Percentiles rank a stretch among this genome's conserved stretches.
phyloP scores from a whole-genome alignment of 1,284 basidiomycete genomes.

The Puccinia horiana region DNA sequence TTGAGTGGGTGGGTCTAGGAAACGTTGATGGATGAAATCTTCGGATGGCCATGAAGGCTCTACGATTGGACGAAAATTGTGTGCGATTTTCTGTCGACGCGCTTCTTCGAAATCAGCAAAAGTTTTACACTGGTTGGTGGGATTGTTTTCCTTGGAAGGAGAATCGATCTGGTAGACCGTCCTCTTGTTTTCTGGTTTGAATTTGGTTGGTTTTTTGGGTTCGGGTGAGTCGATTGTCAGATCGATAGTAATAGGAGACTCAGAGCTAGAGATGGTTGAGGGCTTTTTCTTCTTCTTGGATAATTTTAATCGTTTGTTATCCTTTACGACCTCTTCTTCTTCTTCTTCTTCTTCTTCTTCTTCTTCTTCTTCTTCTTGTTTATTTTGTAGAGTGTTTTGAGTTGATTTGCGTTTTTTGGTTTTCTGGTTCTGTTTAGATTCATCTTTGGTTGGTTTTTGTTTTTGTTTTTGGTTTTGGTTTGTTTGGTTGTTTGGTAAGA shows the following conservation, averaged over 20 bases:
- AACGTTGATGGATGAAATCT: neutral
- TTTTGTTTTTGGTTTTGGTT: neutral
- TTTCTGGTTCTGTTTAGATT: neutral
- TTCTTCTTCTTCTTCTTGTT: neutral
- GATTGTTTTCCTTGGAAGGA: neutral
- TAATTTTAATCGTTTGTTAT: no score
- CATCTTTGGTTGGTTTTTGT: neutral
- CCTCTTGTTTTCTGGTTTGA: neutral
- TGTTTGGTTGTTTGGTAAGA: neutral
- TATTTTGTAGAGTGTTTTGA: neutral
- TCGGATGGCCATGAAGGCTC: slow-evolving; percentile 8
- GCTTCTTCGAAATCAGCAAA: slow-evolving; percentile 20
- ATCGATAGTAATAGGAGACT: neutral
- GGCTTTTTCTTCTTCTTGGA: neutral
- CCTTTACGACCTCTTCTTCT: no score
- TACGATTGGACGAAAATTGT: neutral
- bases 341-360: no score
- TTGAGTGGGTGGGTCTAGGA: neutral
- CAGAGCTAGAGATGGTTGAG: neutral
- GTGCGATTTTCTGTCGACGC: neutral
- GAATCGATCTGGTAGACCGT: neutral
- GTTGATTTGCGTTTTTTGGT: neutral
- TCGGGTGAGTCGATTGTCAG: neutral
- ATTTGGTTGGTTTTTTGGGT: neutral
- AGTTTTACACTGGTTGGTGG: neutral